phyloP scores from a whole-genome alignment of 495 filamentous ascomycete species.

The Tuber microsphaerosporum region DNA sequence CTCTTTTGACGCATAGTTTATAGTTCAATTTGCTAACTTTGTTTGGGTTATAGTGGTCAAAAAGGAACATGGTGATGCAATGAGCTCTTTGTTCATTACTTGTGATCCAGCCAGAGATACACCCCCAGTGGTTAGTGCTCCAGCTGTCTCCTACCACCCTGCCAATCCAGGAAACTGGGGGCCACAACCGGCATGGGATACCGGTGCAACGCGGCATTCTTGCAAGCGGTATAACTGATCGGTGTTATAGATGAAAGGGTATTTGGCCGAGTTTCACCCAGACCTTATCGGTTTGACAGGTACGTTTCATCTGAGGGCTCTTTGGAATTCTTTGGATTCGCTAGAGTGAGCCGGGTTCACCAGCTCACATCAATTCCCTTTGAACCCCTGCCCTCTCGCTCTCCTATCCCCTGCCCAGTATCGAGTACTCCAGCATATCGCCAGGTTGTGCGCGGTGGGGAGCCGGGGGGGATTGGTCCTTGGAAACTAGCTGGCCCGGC shows the following conservation, averaged over 20 bases:
- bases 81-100: slow-evolving; percentile 75
- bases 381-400: background rate
- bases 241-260: slow-evolving; percentile 55
- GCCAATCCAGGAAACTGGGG: background rate
- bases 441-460: background rate
- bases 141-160: background rate
- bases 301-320: slow-evolving; percentile 3
- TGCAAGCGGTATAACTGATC: slow-evolving; percentile 5
- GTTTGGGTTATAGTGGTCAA: slow-evolving; percentile 41
- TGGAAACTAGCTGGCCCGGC: background rate
- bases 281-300: slow-evolving; percentile 74
- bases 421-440: slow-evolving; percentile 1
- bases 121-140: slow-evolving; percentile 54
- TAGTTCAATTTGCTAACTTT: slow-evolving; percentile 5
- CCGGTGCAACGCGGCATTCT: background rate
- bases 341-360: background rate
- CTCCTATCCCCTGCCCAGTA: background rate
- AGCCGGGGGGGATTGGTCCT: background rate
- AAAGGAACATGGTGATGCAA: slow-evolving; percentile 39
- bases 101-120: slow-evolving; percentile 90
- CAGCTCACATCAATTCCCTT: background rate
- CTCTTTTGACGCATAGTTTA: background rate
- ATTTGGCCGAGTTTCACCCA: slow-evolving; percentile 88
- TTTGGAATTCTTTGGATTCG: background rate
- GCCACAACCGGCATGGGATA: background rate